phyloP scores from a whole-genome alignment of 2,329 filamentous ascomycete genomes.

The Sordariomycetes sp. region DNA sequence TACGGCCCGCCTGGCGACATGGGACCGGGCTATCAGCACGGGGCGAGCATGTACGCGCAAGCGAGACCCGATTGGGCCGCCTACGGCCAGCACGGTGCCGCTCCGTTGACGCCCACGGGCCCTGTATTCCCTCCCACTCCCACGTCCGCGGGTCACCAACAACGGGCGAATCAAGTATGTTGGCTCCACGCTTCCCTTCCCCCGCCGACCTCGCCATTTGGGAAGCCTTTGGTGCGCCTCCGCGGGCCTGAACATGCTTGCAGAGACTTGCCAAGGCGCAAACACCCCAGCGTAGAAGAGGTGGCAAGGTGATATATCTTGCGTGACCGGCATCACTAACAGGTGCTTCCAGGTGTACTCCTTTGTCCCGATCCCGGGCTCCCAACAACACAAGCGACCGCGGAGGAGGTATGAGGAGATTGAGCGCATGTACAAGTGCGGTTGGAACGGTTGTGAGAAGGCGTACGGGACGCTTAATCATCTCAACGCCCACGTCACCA shows the following conservation, averaged over 20 bases:
- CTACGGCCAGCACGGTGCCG: conserved; percentile 42
- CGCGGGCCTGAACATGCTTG: neutral
- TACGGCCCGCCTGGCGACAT: conserved; percentile 80
- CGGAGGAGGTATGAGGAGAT: conserved; percentile 94
- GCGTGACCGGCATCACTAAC: neutral
- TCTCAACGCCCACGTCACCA: conserved; percentile 93
- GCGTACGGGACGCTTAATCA: conserved; percentile 97
- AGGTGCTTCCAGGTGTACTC: conserved; percentile 64
- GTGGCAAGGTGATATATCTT: neutral
- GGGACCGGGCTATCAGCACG: conserved; percentile 61
- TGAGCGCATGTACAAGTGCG: conserved; percentile 99
- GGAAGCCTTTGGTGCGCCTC: neutral
- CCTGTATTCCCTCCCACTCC: conserved; percentile 42
- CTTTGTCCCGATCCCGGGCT: conserved; percentile 92
- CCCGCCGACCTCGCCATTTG: neutral
- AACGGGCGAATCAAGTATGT: conserved; percentile 48
- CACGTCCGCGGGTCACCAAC: conserved; percentile 38
- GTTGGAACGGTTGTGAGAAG: conserved; percentile 97
- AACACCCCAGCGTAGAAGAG: neutral
- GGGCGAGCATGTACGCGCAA: conserved; percentile 51
- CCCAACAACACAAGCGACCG: conserved; percentile 93
- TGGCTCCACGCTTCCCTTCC: neutral
- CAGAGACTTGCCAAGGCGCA: neutral
- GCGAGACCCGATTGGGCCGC: conserved; percentile 63
- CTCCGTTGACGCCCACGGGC: conserved; percentile 35